Conservation (phyloP, 73 alveolate species). For the Symbiodinium pilosum region DNA sequence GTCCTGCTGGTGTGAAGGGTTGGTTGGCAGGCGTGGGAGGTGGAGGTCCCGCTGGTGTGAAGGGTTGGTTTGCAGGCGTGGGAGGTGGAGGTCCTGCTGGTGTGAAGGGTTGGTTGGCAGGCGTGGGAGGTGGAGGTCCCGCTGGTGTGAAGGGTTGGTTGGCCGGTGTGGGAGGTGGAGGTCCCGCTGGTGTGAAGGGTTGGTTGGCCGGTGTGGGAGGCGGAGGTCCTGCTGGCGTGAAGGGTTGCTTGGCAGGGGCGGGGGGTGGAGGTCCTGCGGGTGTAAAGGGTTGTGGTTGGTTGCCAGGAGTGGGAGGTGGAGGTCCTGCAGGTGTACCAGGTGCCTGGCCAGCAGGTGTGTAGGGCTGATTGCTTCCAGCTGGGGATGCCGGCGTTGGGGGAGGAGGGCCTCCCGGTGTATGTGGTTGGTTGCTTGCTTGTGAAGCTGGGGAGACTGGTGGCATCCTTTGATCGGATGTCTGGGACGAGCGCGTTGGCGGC, state of each 20-base stretch:
- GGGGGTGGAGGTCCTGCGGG: constrained; percentile 44
- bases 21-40: constrained; percentile 25
- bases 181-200: constrained; percentile 18
- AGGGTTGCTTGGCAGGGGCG: constrained; percentile 18
- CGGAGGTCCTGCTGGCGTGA: constrained; percentile 31
- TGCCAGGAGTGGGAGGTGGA: constrained; percentile 40
- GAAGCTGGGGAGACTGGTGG: background rate
- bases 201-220: constrained; percentile 10
- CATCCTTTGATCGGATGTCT: background rate
- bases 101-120: constrained; percentile 10
- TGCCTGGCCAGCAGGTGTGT: constrained; percentile 9
- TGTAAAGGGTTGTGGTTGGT: constrained; percentile 6
- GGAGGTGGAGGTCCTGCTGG: constrained; percentile 40
- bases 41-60: constrained; percentile 50
- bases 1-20: constrained; percentile 33
- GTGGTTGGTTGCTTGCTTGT: background rate
- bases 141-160: constrained; percentile 45
- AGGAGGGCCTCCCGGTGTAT: constrained; percentile 30
- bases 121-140: constrained; percentile 4
- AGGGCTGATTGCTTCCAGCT: background rate
- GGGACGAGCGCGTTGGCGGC: background rate
- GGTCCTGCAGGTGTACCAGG: constrained; percentile 53
- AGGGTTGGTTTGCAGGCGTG: constrained; percentile 46
- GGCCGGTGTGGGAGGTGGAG: constrained; percentile 30
- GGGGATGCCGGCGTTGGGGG: constrained; percentile 3